Evolutionary conservation across 257 asterid species (phyloP).

Genomic region (Osmanthus fragrans): DNA sequence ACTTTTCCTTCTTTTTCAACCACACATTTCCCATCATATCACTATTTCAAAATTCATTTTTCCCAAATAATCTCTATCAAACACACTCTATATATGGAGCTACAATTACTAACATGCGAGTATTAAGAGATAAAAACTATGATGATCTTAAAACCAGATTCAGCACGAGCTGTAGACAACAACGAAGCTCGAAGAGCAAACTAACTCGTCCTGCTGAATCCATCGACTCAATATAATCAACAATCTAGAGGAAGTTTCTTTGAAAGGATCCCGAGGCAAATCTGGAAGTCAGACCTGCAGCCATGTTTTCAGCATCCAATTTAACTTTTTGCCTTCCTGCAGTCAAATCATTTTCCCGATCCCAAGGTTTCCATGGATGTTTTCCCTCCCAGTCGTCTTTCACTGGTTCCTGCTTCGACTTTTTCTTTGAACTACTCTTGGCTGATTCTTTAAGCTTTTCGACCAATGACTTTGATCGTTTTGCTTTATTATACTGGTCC

Average conservation of each 20-base stretch:
- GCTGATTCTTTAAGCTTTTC: conserved; percentile 66
- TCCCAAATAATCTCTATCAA: too few relatives aligned
- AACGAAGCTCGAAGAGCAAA: not conserved
- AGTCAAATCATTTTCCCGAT: conserved; percentile 88
- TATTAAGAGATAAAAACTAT: too few relatives aligned
- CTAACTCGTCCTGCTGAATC: not conserved
- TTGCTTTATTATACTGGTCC: conserved; percentile 76
- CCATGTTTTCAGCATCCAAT: conserved; percentile 66
- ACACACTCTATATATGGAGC: too few relatives aligned
- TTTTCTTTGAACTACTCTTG: conserved; percentile 56
- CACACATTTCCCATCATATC: too few relatives aligned
- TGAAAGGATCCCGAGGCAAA: conserved; percentile 87
- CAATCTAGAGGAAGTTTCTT: conserved; percentile 66
- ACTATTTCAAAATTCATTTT: too few relatives aligned
- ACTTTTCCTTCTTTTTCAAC: too few relatives aligned
- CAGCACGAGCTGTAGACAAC: not conserved
- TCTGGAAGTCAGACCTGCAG: conserved; percentile 77
- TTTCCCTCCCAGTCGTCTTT: conserved; percentile 85
- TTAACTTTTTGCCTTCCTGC: conserved; percentile 89
- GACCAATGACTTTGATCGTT: conserved; percentile 86
- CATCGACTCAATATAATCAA: not conserved
- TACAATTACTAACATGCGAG: too few relatives aligned
- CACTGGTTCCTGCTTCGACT: conserved; percentile 48
- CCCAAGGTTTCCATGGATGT: conserved; percentile 99
- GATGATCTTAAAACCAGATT: too few relatives aligned